Conservation (phyloP, 805 yeast species). For the Zygosaccharomyces bailii region DNA sequence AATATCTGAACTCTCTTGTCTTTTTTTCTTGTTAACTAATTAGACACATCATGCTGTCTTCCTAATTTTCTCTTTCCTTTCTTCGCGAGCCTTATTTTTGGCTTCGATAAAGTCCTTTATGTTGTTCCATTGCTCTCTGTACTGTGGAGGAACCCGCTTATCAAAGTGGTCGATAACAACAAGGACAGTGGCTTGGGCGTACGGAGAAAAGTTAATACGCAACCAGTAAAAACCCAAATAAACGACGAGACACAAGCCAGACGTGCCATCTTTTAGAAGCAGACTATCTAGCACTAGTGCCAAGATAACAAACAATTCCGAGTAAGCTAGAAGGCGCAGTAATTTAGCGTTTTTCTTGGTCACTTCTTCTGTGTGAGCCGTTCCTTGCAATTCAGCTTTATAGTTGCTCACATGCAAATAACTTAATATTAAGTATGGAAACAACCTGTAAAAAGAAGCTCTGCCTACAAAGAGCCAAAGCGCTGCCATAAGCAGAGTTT, state of each 20-base stretch:
- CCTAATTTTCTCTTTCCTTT: conserved; percentile 16
- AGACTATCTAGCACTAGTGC: conserved; percentile 58
- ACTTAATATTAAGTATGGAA: conserved; percentile 58
- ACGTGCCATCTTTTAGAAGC: conserved; percentile 55
- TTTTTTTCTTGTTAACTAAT: conserved; percentile 6
- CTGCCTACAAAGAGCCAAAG: conserved; percentile 67
- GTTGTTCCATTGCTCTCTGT: conserved; percentile 39
- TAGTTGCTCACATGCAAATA: conserved; percentile 49
- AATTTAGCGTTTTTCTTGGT: conserved; percentile 20
- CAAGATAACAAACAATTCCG: conserved; percentile 54
- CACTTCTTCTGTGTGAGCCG: conserved; percentile 11
- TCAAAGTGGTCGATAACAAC: conserved; percentile 33
- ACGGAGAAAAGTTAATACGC: conserved; percentile 53
- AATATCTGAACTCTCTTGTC: conserved; percentile 39
- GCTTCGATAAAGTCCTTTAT: conserved; percentile 41
- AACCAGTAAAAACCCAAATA: conserved; percentile 66
- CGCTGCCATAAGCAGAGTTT: conserved; percentile 51
- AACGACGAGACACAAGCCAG: conserved; percentile 63
- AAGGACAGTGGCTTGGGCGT: conserved; percentile 37
- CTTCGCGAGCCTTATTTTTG: conserved; percentile 39
- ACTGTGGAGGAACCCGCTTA: conserved; percentile 35
- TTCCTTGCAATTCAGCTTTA: conserved; percentile 22
- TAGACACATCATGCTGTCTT: conserved; percentile 8
- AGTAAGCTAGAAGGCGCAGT: conserved; percentile 47
- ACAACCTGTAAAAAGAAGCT: conserved; percentile 58